A percentile compares a stretch with the other conserved stretches of the same genome.
Evolutionary conservation across 2,329 filamentous ascomycete species (phyloP).

Genomic region (Beauveria pseudobassiana): DNA sequence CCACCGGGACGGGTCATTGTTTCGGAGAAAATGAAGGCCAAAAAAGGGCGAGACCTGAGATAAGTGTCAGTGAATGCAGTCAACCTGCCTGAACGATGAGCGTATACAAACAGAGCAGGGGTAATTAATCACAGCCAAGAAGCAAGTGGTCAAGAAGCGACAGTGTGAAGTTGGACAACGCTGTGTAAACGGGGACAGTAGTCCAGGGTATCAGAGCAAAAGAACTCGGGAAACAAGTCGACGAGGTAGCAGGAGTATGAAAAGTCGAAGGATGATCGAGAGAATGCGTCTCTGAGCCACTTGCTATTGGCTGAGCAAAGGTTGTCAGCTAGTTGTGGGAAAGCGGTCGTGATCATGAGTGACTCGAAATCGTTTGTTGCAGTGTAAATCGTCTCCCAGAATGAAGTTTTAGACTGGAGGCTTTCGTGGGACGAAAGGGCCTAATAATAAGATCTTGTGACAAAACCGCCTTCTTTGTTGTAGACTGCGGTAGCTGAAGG

Average conservation of each 20-base stretch:
- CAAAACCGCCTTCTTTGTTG: too few relatives aligned
- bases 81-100: neutral
- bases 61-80: neutral
- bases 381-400: too few relatives aligned
- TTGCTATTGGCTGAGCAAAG: neutral
- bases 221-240: neutral
- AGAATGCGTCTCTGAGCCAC: neutral
- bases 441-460: too few relatives aligned
- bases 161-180: constrained; percentile 22
- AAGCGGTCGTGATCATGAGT: constrained; percentile 30
- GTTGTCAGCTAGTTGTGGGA: constrained; percentile 5
- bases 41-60: constrained; percentile 22
- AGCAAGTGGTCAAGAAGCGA: constrained; percentile 28
- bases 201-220: neutral
- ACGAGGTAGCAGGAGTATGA: neutral
- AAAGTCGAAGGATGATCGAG: neutral
- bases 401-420: too few relatives aligned
- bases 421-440: too few relatives aligned
- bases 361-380: constrained; percentile 10
- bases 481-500: neutral
- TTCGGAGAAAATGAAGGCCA: constrained; percentile 4
- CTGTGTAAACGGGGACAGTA: neutral
- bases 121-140: constrained; percentile 18
- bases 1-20: constrained; percentile 89
- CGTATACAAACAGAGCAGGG: constrained; percentile 14